Evolutionary conservation across 2,329 filamentous ascomycete species (phyloP).

Genomic region (Cryphonectria radicalis): DNA sequence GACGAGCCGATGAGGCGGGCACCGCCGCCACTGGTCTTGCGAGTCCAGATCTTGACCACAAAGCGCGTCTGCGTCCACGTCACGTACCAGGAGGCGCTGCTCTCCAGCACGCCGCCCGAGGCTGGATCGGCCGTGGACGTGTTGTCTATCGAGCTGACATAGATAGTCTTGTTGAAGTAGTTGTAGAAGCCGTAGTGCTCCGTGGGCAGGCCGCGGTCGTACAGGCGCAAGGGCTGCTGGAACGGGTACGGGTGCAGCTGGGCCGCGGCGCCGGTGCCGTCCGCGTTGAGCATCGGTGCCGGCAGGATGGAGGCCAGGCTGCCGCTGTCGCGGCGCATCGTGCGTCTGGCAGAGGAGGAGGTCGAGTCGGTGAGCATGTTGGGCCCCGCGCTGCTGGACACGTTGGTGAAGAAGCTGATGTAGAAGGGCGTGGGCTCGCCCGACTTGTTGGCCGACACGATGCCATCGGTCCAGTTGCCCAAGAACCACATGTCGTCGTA

Average conservation of each 20-base stretch:
- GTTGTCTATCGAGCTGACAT: slow-evolving; percentile 63
- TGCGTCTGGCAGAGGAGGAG: slow-evolving; percentile 32
- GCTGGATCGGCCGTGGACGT: slow-evolving; percentile 49
- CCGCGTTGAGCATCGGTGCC: slow-evolving; percentile 61
- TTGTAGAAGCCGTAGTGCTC: slow-evolving; percentile 96
- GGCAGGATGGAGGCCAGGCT: slow-evolving; percentile 64
- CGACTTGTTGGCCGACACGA: slow-evolving; percentile 65
- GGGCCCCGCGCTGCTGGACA: slow-evolving; percentile 40
- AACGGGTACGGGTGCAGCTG: slow-evolving; percentile 71
- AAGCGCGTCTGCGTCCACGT: slow-evolving; percentile 66
- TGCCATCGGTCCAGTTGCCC: slow-evolving; percentile 82
- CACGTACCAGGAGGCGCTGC: slow-evolving; percentile 58
- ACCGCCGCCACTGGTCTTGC: slow-evolving; percentile 46
- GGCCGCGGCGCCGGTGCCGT: slow-evolving; percentile 75
- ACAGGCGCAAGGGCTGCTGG: slow-evolving; percentile 82
- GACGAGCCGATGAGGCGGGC: slow-evolving; percentile 44
- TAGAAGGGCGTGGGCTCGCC: slow-evolving; percentile 91
- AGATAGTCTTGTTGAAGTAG: slow-evolving; percentile 87
- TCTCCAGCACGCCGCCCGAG: slow-evolving; percentile 57
- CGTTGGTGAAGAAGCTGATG: slow-evolving; percentile 69
- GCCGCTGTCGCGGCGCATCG: slow-evolving; percentile 35
- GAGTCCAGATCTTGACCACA: slow-evolving; percentile 69
- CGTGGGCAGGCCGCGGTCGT: slow-evolving; percentile 75
- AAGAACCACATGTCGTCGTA: slow-evolving; percentile 77
- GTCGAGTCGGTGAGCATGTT: slow-evolving; percentile 31